Conservation (phyloP, 495 filamentous ascomycete species). For the Xylaria flabelliformis region DNA sequence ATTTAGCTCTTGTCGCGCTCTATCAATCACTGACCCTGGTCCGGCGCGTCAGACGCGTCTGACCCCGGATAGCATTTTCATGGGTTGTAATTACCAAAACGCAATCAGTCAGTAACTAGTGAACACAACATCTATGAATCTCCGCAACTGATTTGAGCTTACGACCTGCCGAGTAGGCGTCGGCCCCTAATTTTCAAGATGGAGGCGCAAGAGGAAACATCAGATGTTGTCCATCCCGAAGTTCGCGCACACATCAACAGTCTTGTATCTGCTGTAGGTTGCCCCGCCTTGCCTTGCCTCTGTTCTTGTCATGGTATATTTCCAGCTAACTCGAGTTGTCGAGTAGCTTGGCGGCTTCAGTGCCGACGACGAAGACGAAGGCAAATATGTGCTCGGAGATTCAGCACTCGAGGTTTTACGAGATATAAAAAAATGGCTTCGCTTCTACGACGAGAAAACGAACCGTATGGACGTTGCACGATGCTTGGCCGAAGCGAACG, state of each 20-base stretch:
- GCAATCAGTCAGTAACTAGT: not conserved
- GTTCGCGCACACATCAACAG: slow-evolving; percentile 90
- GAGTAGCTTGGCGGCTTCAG: slow-evolving; percentile 84
- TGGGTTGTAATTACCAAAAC: not conserved
- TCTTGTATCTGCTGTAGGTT: slow-evolving; percentile 86
- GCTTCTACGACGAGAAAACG: slow-evolving; percentile 90
- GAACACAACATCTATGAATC: slow-evolving; percentile 13
- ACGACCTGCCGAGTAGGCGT: slow-evolving; percentile 29
- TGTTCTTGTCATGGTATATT: not conserved
- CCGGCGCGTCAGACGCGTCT: slow-evolving; percentile 25
- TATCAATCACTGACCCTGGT: not conserved
- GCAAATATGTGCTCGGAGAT: slow-evolving; percentile 84
- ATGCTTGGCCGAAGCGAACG: slow-evolving; percentile 88
- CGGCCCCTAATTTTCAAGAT: slow-evolving; percentile 41
- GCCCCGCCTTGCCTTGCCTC: slow-evolving; percentile 25
- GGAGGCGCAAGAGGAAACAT: slow-evolving; percentile 57
- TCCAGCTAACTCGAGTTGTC: slow-evolving; percentile 9
- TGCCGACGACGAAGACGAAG: slow-evolving; percentile 73
- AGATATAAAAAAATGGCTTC: slow-evolving; percentile 93
- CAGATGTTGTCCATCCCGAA: slow-evolving; percentile 77
- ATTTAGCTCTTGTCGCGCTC: slow-evolving; percentile 23
- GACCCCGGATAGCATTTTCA: not conserved
- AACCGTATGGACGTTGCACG: slow-evolving; percentile 95
- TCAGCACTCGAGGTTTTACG: slow-evolving; percentile 90
- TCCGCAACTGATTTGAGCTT: not conserved